Evolutionary conservation across 2,329 filamentous ascomycete genomes (phyloP).

Genomic region (Beauveria sp.): DNA sequence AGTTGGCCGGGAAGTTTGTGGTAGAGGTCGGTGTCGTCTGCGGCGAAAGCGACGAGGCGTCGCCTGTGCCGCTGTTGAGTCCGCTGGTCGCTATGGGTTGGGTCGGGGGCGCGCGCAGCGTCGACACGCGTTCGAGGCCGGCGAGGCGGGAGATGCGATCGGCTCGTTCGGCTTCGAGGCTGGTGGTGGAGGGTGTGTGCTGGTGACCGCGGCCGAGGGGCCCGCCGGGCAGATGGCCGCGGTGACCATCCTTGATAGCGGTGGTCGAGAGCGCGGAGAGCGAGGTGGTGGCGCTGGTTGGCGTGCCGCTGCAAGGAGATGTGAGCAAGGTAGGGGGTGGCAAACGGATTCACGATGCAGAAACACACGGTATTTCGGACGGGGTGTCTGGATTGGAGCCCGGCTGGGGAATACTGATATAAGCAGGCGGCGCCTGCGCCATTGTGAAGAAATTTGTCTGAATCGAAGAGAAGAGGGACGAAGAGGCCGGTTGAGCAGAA

Average conservation of each 20-base stretch:
- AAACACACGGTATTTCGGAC: constrained; percentile 77
- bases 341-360: not conserved
- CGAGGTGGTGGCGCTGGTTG: constrained; percentile 85
- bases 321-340: constrained; percentile 5
- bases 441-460: constrained; percentile 19
- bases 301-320: constrained; percentile 63
- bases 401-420: constrained; percentile 79
- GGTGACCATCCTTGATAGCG: constrained; percentile 93
- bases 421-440: constrained; percentile 48
- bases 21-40: constrained; percentile 46
- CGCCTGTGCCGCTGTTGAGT: constrained; percentile 20
- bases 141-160: constrained; percentile 92
- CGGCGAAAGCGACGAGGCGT: constrained; percentile 33
- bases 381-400: constrained; percentile 79
- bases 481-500: not conserved
- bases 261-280: constrained; percentile 88
- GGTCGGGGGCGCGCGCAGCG: constrained; percentile 51
- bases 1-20: constrained; percentile 34
- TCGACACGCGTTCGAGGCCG: constrained; percentile 80
- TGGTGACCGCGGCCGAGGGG: constrained; percentile 49
- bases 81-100: constrained; percentile 7
- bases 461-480: constrained; percentile 1
- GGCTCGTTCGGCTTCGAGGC: constrained; percentile 82
- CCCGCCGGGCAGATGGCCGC: constrained; percentile 58
- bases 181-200: constrained; percentile 55